Percentiles rank a stretch among this genome's conserved stretches.
Conservation (phyloP, 2,329 filamentous ascomycete genomes). For the Falciphora oryzae region DNA sequence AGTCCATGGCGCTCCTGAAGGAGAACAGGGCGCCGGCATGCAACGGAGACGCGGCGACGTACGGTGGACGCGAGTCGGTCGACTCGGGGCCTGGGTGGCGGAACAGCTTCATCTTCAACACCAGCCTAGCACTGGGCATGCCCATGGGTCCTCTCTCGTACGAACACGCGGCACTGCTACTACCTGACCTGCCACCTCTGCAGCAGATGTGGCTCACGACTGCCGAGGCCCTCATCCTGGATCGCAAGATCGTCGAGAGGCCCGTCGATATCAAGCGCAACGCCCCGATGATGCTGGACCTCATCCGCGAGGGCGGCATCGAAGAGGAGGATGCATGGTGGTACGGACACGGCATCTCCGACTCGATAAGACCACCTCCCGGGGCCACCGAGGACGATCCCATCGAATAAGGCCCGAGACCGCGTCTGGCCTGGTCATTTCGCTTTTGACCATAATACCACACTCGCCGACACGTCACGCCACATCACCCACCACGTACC, state of each 20-base stretch:
- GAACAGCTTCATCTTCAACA: slow-evolving; percentile 48
- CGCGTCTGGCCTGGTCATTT: slow-evolving; percentile 6
- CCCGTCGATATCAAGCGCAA: slow-evolving; percentile 58
- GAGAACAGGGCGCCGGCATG: slow-evolving; percentile 21
- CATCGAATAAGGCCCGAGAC: slow-evolving; percentile 24
- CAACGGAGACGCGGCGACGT: neutral
- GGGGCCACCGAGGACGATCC: slow-evolving; percentile 48
- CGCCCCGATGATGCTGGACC: slow-evolving; percentile 54
- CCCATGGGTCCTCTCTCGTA: slow-evolving; percentile 51
- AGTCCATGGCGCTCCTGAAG: slow-evolving; percentile 36
- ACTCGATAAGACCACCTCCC: slow-evolving; percentile 46
- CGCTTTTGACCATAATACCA: neutral
- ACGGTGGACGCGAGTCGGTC: slow-evolving; percentile 9
- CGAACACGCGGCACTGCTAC: slow-evolving; percentile 43
- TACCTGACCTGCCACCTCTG: slow-evolving; percentile 51
- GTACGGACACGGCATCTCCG: slow-evolving; percentile 49
- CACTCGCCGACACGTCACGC: neutral
- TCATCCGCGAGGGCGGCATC: slow-evolving; percentile 57
- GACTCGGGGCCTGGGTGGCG: slow-evolving; percentile 18
- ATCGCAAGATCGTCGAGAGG: slow-evolving; percentile 52
- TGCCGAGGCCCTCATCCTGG: slow-evolving; percentile 55
- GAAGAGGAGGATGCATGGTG: slow-evolving; percentile 58
- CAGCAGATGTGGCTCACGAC: slow-evolving; percentile 59
- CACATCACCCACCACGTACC: neutral
- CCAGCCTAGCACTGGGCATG: slow-evolving; percentile 54